Base-by-base conservation (phyloP, 257 asterid species). In the Capsicum chinense region DNA sequence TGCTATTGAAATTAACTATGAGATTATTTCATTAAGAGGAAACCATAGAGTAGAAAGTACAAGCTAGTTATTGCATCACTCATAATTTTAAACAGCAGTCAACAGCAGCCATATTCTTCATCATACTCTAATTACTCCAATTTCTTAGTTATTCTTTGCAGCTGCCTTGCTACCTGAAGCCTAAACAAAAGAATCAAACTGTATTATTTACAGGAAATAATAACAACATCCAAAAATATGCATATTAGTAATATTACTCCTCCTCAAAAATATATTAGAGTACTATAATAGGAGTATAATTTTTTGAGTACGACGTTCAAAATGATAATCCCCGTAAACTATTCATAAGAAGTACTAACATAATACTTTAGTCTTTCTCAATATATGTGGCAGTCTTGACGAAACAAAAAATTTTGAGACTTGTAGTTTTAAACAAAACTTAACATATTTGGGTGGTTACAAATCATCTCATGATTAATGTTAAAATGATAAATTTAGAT, bases 61-160 rank as follows among this genome's bases (percentile, higher is more conserved):
- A 66, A 66, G 73, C 10, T 35, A 35, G 73, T 14, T 33, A 37
- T 14, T 37, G 37, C 42, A 19, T 74, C 47, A 74, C 81, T 50
- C 14, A 50, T 50, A 74, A 6, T 13, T 50, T 50, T 74, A 21
- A 50, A 19, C 19, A 74, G 39, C n/a, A 37, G 26, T 3, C 9
- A 50, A 19, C 19, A 74, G 39, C n/a, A 37, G 26, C 7, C 9
- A 47, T 47, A 50, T 21, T 74, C 21, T 74, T 74, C 59, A 73
- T 73, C 80, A 50, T 74, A 74, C 81, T 74, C 81, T 47, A 11
- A 16, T 84, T 33, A 80, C 26, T 85, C 80, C 3, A 57, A 73
- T 80, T 69, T 87, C 78, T 50, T 78, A 84, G 19, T 84, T 88
- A 35, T 35, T 85, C 21, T 67, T 67, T 37, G 19, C 76, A 14